phyloP scores from a whole-genome alignment of 495 filamentous ascomycete species.

The Amphirosellinia nigrospora region DNA sequence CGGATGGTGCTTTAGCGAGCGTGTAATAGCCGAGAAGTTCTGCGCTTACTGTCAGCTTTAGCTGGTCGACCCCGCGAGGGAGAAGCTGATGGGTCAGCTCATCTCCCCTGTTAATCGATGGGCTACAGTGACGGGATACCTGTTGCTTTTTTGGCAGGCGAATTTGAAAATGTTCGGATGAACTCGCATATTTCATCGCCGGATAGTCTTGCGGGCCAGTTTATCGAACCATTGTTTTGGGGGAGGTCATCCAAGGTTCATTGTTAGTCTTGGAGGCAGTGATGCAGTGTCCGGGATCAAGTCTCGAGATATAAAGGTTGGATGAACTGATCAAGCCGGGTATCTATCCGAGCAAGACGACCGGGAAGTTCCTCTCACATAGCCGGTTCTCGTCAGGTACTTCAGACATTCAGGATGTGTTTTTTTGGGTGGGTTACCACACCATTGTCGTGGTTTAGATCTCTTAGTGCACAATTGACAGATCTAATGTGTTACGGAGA shows the following conservation, averaged over 20 bases:
- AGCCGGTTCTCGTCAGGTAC: background rate
- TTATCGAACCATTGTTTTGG: constrained; percentile 3
- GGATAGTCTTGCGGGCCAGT: background rate
- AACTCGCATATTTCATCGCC: background rate
- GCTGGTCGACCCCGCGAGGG: background rate
- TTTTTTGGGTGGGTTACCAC: background rate
- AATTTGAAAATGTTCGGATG: background rate
- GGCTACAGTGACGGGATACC: background rate
- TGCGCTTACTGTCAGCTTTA: constrained; percentile 5
- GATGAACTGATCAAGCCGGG: background rate
- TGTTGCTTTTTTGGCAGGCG: background rate
- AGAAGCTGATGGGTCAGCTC: background rate
- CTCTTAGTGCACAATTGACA: background rate
- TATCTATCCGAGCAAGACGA: background rate
- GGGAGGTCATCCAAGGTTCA: background rate
- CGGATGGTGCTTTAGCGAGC: constrained; percentile 18
- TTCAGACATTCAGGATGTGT: background rate
- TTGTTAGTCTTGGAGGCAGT: background rate
- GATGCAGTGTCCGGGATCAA: background rate
- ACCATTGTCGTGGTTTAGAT: background rate
- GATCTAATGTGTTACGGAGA: background rate
- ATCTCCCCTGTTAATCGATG: background rate
- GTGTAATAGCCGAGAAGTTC: background rate
- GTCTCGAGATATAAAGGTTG: background rate
- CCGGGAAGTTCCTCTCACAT: background rate